Base-by-base conservation (phyloP, 371 early-diverging fungal genomes). In the Mucor racemosus region DNA sequence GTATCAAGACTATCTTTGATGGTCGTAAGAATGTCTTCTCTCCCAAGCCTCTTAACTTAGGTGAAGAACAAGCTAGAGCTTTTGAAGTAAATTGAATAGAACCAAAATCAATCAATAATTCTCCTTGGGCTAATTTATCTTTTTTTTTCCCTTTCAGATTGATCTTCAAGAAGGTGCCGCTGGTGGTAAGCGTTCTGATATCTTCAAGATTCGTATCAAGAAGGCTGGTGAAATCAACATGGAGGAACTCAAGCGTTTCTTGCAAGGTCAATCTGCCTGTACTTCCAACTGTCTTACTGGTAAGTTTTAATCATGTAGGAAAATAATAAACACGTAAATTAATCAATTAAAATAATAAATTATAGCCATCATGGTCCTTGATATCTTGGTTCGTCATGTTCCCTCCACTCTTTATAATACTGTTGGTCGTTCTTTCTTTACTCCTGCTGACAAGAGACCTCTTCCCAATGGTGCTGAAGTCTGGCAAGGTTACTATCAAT, bases 401-500 rank as follows among this genome's bases (percentile, higher is more conserved):
- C 92, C 95, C 14, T 88, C 93, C 8, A 73, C 89, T 67, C 67
- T 82, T 56, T 90, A 93, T 73, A 81, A 87, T 7, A 92, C 89
- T 17, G 89, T 95, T 26, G 95, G 95, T 21, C 88, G 97, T 3
- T 95, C 95, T 11, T 97, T 96, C 81, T 97, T 91, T 74, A 94
- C 94, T 13, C 86, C 91, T 21, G 80, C 84, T 38, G 88, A 90
- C 38, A 77, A 86, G 3, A 73, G 78, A n/a, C 57, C 78, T 7
- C 85, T 89, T 26, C 86, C 83, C 40, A 93, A 93, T 44, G 96
- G 95, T 58, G 86, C 93, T 39, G 95, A 95, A 79, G 89, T 95
- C 35, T 96, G 97, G 97, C 91, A 91, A 69, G 98, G 98, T 19
- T 95, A 91, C 77, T 95, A 94, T 64, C 95, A 96, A 72, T 92